These are phyloP conservation scores for Phytopythium ostracodes DNA, from an alignment of 352 stramenopile genomes.

Conservation along the genomic window DNA sequence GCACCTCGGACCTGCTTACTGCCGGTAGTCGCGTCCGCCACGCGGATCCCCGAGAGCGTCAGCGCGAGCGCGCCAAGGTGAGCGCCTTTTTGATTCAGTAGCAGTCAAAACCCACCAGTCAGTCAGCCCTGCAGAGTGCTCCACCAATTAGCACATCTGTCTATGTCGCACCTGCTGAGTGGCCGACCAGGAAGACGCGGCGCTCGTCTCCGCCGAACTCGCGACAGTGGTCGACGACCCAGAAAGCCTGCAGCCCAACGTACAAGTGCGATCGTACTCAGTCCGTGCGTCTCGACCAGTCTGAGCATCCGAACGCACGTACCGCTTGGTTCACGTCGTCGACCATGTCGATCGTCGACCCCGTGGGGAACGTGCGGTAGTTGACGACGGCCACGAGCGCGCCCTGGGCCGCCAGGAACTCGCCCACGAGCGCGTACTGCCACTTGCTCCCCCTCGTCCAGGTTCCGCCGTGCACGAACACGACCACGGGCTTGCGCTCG, in stretches of 20 bases:
- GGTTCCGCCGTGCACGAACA: constrained; percentile 89
- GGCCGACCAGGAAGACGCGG: constrained; percentile 52
- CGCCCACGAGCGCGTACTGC: constrained; percentile 62
- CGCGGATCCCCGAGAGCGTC: constrained; percentile 40
- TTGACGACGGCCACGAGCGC: constrained; percentile 87
- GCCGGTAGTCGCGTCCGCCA: neutral
- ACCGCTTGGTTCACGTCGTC: constrained; percentile 81
- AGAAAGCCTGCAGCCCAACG: constrained; percentile 32
- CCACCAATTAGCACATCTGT: neutral
- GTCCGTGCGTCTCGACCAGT: too few relatives aligned
- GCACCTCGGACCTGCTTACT: neutral
- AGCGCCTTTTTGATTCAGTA: constrained; percentile 21
- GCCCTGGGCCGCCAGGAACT: constrained; percentile 44
- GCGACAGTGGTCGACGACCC: constrained; percentile 39
- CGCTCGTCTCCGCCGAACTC: constrained; percentile 42
- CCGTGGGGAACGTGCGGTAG: constrained; percentile 89
- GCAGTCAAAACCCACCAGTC: neutral
- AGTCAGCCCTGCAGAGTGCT: neutral
- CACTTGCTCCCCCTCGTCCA: constrained; percentile 77
- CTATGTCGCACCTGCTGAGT: constrained; percentile 49
- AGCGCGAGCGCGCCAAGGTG: constrained; percentile 58
- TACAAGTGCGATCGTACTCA: neutral
- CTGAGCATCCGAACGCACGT: too few relatives aligned
- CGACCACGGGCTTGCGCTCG: constrained; percentile 72
- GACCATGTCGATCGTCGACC: constrained; percentile 83